Conservation (phyloP, 108 stramenopile species). For the Fragilariopsis cylindrus region DNA sequence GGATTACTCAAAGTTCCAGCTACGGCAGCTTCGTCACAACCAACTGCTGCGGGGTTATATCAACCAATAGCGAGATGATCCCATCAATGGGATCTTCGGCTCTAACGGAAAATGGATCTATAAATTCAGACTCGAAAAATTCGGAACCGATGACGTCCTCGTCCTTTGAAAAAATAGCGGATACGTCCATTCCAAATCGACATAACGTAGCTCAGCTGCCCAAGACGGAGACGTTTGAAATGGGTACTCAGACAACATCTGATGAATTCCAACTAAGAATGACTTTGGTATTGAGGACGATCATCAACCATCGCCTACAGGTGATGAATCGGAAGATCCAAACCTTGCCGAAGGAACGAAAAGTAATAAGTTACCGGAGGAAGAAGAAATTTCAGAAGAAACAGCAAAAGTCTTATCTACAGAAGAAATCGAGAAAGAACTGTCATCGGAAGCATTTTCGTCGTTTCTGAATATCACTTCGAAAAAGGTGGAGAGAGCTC, state of each 20-base stretch:
- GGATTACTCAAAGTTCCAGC: conserved; percentile 56
- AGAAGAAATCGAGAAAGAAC: conserved; percentile 60
- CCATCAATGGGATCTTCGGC: background rate
- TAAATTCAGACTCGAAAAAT: background rate
- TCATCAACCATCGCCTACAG: conserved; percentile 10
- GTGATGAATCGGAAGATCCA: conserved; percentile 25
- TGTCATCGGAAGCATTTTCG: conserved; percentile 61
- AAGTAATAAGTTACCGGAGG: conserved; percentile 5
- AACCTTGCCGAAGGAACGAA: conserved; percentile 12
- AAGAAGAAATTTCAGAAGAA: conserved; percentile 21
- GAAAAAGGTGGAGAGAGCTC: conserved; percentile 80
- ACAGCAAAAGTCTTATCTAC: conserved; percentile 43
- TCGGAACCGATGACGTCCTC: background rate
- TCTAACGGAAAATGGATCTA: conserved; percentile 7
- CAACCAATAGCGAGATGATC: conserved; percentile 9
- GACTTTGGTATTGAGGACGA: conserved; percentile 53
- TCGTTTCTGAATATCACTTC: conserved; percentile 76
- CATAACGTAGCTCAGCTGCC: conserved; percentile 10
- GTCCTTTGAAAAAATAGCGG: conserved; percentile 2
- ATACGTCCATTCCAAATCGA: conserved; percentile 15
- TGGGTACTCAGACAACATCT: conserved; percentile 77
- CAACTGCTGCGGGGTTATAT: conserved; percentile 8
- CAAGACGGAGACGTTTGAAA: conserved; percentile 69
- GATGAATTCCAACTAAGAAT: conserved; percentile 66
- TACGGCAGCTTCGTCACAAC: conserved; percentile 1